Conservation (phyloP, 2,329 filamentous ascomycete genomes). For the Salinomyces thailandicus region DNA sequence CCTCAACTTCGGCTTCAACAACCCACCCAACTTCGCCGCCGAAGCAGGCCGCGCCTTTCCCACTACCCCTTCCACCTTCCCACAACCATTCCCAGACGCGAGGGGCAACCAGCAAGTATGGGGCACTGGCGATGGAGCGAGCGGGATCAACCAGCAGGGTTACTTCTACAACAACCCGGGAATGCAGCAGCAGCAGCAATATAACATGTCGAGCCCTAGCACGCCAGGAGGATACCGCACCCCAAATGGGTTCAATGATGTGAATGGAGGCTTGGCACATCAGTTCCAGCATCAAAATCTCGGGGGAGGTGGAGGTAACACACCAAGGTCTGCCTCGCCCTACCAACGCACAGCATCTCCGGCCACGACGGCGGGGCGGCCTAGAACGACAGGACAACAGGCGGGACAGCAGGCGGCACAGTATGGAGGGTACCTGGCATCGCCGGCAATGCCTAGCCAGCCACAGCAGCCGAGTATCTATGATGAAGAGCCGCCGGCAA, state of each 20-base stretch:
- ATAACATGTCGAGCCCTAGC: conserved; percentile 32
- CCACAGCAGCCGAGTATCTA: conserved; percentile 29
- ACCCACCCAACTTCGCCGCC: conserved; percentile 33
- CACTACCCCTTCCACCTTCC: conserved; percentile 87
- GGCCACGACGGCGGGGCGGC: conserved; percentile 50
- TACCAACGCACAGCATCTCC: conserved; percentile 62
- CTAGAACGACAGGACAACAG: conserved; percentile 69
- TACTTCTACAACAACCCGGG: conserved; percentile 43
- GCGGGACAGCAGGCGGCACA: conserved; percentile 45
- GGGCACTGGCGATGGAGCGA: conserved; percentile 37
- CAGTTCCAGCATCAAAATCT: conserved; percentile 97
- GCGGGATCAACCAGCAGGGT: conserved; percentile 32
- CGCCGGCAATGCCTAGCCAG: conserved; percentile 46
- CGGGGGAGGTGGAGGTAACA: conserved; percentile 46
- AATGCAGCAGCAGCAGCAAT: conserved; percentile 27
- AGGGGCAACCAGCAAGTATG: conserved; percentile 52
- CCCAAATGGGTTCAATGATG: conserved; percentile 59
- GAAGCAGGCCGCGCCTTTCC: conserved; percentile 40
- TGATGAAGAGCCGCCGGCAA: conserved; percentile 62
- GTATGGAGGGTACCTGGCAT: conserved; percentile 57
- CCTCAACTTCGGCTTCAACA: conserved; percentile 42
- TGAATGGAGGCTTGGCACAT: conserved; percentile 81
- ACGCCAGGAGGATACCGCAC: conserved; percentile 45
- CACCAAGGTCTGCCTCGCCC: conserved; percentile 54
- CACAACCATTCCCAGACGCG: conserved; percentile 63